Conservation (phyloP, 257 asterid species). For the Haberlea rhodopensis region DNA sequence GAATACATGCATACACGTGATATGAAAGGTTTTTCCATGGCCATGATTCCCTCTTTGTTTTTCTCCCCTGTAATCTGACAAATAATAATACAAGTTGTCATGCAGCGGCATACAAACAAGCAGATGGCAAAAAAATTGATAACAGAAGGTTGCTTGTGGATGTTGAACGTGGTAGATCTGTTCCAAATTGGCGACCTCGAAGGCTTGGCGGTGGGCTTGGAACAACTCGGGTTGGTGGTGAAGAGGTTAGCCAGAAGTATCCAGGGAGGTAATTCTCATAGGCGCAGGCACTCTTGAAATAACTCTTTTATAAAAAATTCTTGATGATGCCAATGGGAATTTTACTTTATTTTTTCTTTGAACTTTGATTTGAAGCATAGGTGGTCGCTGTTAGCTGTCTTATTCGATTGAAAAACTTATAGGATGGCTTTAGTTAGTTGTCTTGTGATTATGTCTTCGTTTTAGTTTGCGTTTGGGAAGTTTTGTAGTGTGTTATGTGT, state of each 20-base stretch:
- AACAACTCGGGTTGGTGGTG: constrained; percentile 86
- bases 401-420: too few species aligned
- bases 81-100: constrained; percentile 24
- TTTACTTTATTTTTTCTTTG: too few species aligned
- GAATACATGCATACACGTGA: constrained; percentile 85
- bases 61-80: neutral
- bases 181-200: constrained; percentile 98
- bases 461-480: too few species aligned
- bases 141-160: constrained; percentile 93
- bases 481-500: too few species aligned
- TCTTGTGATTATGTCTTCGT: neutral
- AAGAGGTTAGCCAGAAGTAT: constrained; percentile 57
- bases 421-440: too few species aligned
- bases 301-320: too few species aligned
- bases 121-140: constrained; percentile 96
- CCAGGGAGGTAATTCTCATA: constrained; percentile 51
- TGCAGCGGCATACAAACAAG: too few species aligned
- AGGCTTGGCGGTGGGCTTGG: constrained; percentile 99
- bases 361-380: constrained; percentile 13
- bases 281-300: too few species aligned
- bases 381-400: constrained; percentile 8
- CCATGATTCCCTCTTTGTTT: neutral
- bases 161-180: constrained; percentile 99
- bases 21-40: constrained; percentile 72
- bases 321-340: constrained; percentile 19